phyloP scores from a whole-genome alignment of 441 rosid species.

The Arabidopsis hybrid region DNA sequence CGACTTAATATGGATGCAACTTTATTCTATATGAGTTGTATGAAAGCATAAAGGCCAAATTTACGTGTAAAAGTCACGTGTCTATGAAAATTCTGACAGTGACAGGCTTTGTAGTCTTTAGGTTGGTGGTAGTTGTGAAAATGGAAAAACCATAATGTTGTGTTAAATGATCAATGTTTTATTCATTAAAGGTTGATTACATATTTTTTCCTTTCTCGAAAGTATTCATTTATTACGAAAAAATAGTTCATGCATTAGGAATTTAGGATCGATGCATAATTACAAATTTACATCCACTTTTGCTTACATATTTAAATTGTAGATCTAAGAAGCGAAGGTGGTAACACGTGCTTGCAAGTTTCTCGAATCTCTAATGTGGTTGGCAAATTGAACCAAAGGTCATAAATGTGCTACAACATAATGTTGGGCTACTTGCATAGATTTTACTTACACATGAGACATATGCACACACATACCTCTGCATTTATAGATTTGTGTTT shows the following conservation, averaged over 20 bases:
- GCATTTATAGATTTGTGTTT: not conserved
- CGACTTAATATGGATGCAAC: not conserved
- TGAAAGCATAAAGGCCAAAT: conserved; percentile 32
- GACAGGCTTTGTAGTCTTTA: conserved; percentile 21
- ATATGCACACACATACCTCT: not conserved
- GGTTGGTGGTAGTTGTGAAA: conserved; percentile 41
- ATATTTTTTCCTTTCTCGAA: not conserved
- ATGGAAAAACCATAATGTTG: conserved; percentile 19
- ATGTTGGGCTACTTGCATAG: conserved; percentile 2
- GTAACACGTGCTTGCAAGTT: conserved; percentile 35
- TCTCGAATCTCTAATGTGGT: conserved; percentile 1
- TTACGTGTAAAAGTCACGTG: conserved; percentile 25
- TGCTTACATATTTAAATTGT: not conserved
- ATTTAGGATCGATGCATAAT: not conserved
- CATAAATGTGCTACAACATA: not conserved
- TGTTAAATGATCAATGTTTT: not conserved
- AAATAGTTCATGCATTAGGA: not conserved
- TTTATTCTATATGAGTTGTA: conserved; percentile 12
- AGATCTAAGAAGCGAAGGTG: conserved; percentile 21
- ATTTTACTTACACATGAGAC: not conserved
- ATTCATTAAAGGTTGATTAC: not conserved
- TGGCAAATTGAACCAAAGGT: conserved; percentile 36
- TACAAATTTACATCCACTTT: not conserved
- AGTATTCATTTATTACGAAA: not conserved
- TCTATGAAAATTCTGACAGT: conserved; percentile 31